A percentile compares a stretch with the other conserved stretches of the same genome.
phyloP scores from a whole-genome alignment of 2,329 filamentous ascomycete genomes.

The Exserohilum rostratum region DNA sequence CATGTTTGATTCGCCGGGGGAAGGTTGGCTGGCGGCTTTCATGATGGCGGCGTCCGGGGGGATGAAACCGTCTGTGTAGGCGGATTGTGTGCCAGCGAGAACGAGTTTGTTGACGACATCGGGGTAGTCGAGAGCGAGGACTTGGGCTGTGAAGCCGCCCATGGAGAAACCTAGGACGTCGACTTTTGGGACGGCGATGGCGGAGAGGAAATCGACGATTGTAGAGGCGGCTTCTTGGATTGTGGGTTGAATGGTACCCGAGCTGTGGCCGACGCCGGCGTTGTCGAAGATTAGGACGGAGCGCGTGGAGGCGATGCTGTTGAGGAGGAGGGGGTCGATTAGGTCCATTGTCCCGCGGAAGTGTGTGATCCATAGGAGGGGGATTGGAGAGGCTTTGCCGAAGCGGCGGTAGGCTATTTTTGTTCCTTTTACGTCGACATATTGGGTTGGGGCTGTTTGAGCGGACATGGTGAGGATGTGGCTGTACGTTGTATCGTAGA shows the following conservation, averaged over 20 bases:
- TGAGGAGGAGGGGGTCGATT: conserved; percentile 47
- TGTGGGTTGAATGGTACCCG: conserved; percentile 52
- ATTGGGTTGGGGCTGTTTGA: conserved; percentile 16
- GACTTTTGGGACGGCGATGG: conserved; percentile 44
- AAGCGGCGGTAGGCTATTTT: conserved; percentile 29
- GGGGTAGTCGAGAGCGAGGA: conserved; percentile 50
- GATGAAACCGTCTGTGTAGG: not conserved
- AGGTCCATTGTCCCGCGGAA: conserved; percentile 34
- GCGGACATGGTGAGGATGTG: not conserved
- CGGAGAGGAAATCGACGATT: conserved; percentile 29
- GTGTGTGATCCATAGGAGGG: conserved; percentile 28
- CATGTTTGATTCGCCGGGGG: not conserved
- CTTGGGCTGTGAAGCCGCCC: conserved; percentile 56
- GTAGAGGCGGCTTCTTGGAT: conserved; percentile 45
- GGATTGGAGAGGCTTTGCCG: conserved; percentile 12
- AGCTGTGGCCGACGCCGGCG: conserved; percentile 55
- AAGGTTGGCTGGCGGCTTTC: not conserved
- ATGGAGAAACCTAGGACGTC: conserved; percentile 60
- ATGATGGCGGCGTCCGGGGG: not conserved
- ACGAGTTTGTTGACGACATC: conserved; percentile 51
- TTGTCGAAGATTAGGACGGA: conserved; percentile 57
- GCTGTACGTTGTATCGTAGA: too few species aligned
- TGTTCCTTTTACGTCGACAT: conserved; percentile 14
- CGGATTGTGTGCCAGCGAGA: conserved; percentile 51
- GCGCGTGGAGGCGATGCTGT: conserved; percentile 51